phyloP scores from a whole-genome alignment of 805 yeast species.

The Kurtzmaniella cleridarum region DNA sequence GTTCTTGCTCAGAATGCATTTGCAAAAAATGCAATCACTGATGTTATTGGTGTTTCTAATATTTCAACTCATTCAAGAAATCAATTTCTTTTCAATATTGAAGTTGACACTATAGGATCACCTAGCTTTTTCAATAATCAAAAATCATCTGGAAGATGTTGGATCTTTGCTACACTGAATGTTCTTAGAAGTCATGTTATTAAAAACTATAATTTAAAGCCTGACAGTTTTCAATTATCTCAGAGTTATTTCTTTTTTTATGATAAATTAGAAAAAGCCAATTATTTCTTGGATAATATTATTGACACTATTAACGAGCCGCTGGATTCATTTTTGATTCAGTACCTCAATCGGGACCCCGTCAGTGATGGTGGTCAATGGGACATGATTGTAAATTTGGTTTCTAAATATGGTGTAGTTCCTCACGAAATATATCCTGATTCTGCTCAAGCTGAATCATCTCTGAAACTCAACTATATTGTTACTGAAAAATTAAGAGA shows the following conservation, averaged over 20 bases:
- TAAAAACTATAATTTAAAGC: slow-evolving; percentile 50
- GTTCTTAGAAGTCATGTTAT: slow-evolving; percentile 61
- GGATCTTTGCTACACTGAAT: slow-evolving; percentile 84
- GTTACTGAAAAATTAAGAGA: slow-evolving; percentile 71
- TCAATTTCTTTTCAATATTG: slow-evolving; percentile 31
- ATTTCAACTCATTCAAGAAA: slow-evolving; percentile 14
- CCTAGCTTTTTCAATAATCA: slow-evolving; percentile 48
- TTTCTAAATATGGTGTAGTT: slow-evolving; percentile 76
- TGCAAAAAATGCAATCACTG: slow-evolving; percentile 40
- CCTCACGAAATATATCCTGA: slow-evolving; percentile 76
- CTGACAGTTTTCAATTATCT: slow-evolving; percentile 60
- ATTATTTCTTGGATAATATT: slow-evolving; percentile 72
- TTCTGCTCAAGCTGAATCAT: slow-evolving; percentile 50
- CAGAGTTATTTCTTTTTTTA: slow-evolving; percentile 78
- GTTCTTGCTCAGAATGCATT: slow-evolving; percentile 50
- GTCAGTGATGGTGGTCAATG: slow-evolving; percentile 85
- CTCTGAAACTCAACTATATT: slow-evolving; percentile 52
- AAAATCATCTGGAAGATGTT: slow-evolving; percentile 74
- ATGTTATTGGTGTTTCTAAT: slow-evolving; percentile 34
- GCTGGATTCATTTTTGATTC: slow-evolving; percentile 66
- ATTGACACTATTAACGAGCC: slow-evolving; percentile 62
- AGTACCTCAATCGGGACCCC: slow-evolving; percentile 60
- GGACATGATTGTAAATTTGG: slow-evolving; percentile 72
- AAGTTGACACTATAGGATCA: slow-evolving; percentile 31
- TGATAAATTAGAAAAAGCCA: slow-evolving; percentile 82